phyloP scores from a whole-genome alignment of 306 rosid species.

The Pterocarpus santalinus region DNA sequence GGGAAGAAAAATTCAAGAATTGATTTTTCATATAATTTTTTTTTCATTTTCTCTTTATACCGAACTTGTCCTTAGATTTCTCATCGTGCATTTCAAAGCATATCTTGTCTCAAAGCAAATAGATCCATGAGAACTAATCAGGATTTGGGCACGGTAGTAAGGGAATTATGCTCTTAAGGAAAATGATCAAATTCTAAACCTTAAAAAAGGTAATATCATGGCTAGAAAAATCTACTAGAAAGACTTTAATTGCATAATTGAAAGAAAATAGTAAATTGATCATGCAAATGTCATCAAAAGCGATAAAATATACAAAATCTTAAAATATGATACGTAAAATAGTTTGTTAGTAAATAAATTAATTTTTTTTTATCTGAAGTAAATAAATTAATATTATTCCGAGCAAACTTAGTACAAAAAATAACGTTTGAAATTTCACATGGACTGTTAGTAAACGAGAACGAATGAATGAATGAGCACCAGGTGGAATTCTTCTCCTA shows the following conservation, averaged over 20 bases:
- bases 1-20: background rate
- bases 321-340: background rate
- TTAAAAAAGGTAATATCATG: background rate
- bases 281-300: background rate
- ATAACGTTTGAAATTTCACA: background rate
- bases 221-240: background rate
- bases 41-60: no score
- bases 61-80: no score
- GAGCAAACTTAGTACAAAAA: background rate
- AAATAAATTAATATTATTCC: background rate
- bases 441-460: background rate
- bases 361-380: background rate
- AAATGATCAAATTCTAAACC: no score
- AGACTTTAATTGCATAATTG: background rate
- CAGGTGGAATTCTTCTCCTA: background rate
- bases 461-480: background rate
- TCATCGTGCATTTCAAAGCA: no score
- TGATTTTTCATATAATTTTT: background rate
- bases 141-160: no score
- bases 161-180: no score
- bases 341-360: background rate
- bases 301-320: background rate
- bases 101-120: no score
- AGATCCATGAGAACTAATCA: no score
- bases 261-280: background rate